phyloP scores from a whole-genome alignment of 2,329 filamentous ascomycete genomes.

The Pseudocercospora macadamiae region DNA sequence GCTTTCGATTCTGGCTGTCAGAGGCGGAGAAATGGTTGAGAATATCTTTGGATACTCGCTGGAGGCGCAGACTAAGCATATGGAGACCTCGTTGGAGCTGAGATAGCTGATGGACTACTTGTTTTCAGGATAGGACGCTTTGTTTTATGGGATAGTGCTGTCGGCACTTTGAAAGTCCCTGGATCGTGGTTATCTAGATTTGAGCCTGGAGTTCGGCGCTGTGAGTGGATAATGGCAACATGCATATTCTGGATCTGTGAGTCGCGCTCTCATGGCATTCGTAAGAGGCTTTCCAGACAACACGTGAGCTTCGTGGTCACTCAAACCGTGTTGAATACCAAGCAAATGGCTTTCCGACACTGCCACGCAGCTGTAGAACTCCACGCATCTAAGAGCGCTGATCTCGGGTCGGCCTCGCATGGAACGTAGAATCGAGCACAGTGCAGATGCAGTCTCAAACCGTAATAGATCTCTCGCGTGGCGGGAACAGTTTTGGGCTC shows the following conservation, averaged over 20 bases:
- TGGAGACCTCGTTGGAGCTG: slow-evolving; percentile 20
- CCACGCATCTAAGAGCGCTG: no score
- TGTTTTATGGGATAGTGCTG: slow-evolving; percentile 1
- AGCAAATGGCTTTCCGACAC: no score
- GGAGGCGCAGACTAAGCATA: slow-evolving; percentile 17
- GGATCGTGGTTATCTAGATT: neutral
- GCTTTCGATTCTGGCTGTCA: slow-evolving; percentile 40
- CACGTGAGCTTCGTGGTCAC: no score
- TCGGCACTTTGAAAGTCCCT: neutral
- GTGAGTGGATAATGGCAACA: neutral
- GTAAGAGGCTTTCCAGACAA: no score
- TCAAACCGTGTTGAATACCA: no score
- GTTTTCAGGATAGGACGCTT: neutral
- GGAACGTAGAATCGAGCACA: no score
- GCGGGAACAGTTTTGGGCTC: neutral
- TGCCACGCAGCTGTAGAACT: no score
- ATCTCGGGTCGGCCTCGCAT: no score
- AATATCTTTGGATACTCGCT: slow-evolving; percentile 39
- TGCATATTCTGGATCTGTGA: no score
- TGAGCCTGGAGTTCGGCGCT: neutral
- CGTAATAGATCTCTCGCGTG: neutral
- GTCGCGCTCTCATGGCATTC: no score
- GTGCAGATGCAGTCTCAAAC: no score
- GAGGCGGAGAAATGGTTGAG: slow-evolving; percentile 43
- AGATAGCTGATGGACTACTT: neutral